phyloP scores from a whole-genome alignment of 1,284 basidiomycete species.

The Pseudozyma hubeiensis region DNA sequence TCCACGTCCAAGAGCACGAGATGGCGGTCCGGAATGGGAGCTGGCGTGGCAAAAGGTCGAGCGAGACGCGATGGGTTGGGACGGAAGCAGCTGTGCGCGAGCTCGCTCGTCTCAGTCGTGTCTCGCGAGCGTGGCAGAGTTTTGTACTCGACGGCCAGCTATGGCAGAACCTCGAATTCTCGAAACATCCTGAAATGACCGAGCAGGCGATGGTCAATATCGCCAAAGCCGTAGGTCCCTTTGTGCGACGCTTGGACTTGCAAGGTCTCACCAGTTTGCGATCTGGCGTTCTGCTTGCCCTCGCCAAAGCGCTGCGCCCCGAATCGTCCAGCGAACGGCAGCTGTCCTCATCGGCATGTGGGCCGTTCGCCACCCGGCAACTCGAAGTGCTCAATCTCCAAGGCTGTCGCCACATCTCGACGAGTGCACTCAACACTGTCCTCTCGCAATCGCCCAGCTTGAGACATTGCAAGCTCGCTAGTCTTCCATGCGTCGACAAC shows the following conservation, averaged over 20 bases:
- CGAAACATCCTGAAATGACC: slow-evolving; percentile 70
- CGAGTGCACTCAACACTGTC: slow-evolving; percentile 77
- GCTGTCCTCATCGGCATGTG: slow-evolving; percentile 1
- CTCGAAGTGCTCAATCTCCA: slow-evolving; percentile 76
- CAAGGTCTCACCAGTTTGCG: slow-evolving; percentile 75
- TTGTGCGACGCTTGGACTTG: slow-evolving; percentile 77
- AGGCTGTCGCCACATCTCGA: slow-evolving; percentile 78
- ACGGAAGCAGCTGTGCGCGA: slow-evolving; percentile 39
- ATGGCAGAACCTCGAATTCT: slow-evolving; percentile 75
- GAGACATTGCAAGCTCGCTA: slow-evolving; percentile 76
- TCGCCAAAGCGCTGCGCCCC: slow-evolving; percentile 34
- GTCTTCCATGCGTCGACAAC: slow-evolving; percentile 77
- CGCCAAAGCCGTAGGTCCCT: slow-evolving; percentile 72
- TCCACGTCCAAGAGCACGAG: slow-evolving; percentile 33
- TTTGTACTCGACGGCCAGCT: slow-evolving; percentile 88
- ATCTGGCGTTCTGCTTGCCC: slow-evolving; percentile 30
- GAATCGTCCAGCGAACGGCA: slow-evolving; percentile 9
- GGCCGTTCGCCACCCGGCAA: slow-evolving; percentile 24
- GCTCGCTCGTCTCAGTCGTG: slow-evolving; percentile 72
- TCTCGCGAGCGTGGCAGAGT: slow-evolving; percentile 81
- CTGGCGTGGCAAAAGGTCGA: slow-evolving; percentile 36
- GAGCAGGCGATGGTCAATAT: slow-evolving; percentile 41
- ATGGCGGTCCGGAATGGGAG: slow-evolving; percentile 13
- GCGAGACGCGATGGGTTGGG: slow-evolving; percentile 35
- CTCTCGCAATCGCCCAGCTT: slow-evolving; percentile 78